Base-by-base conservation (phyloP, 1,284 basidiomycete species). In the Tilletia caries region DNA sequence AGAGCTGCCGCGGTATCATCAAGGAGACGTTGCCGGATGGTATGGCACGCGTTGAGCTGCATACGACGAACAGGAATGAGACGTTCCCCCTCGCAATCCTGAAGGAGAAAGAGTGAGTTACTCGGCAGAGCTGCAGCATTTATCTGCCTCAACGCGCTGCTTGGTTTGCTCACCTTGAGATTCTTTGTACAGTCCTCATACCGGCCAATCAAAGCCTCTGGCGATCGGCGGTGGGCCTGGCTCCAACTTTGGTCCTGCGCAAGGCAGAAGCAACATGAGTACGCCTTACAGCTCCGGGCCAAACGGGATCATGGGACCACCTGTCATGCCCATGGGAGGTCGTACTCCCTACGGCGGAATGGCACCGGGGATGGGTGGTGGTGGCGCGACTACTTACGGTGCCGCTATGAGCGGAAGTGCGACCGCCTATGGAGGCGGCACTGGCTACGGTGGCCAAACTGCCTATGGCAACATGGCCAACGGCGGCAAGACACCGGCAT, bases 1-100 rank as follows among this genome's bases (percentile, higher is more conserved):
- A 99, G 85, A 93, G 94, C 10, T 91, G 95, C 76, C 87, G 91
- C 65, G 96, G 96, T 6, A 89, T 90, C 13, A 92, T 98, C 86
- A 98, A 95, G 84, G 96, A 98, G 81, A 92, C 93, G 15, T 44
- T 66, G 44, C 44, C 33, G 18, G 95, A 94, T 69, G 95, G 94
- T 15, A 87, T 88, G 62, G 92, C 91, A 0, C 89, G 96, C 66
- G 94, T 99, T 15, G 96, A 98, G 84, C 86, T 99, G 27, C 89
- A 91, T 73, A 92, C 93, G 1, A 90, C 91, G 67, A 94, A 94
- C 84, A 95, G 94, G 85, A 87, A 94, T 29, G 89, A 98, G 73
- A 91, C 91, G 10, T 89, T 98, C 71, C 90, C 91, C 64, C 91
- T 94, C 78, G 88, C 88, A 41, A 92, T 91, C 81, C 85, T 98